Conservation (phyloP, 129 eudicot genomes). For the Rutidosis leptorrhynchoides region DNA sequence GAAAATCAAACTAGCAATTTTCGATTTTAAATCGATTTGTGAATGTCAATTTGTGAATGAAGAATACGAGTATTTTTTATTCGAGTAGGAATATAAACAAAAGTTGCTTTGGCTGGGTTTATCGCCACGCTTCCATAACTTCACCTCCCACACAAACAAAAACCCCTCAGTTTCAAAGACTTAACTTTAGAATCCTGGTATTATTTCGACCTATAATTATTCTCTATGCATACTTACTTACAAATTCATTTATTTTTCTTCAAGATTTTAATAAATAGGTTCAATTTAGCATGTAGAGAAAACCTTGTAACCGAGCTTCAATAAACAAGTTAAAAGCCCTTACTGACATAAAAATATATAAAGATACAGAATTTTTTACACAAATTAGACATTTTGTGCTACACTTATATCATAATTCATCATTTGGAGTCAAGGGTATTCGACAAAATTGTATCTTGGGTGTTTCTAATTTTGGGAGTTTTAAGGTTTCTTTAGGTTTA, state of each 20-base stretch:
- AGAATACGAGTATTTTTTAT: too few relatives aligned
- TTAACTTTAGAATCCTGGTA: constrained; percentile 1
- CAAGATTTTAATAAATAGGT: not conserved
- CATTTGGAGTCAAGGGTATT: constrained; percentile 19
- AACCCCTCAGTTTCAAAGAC: constrained; percentile 5
- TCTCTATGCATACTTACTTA: constrained; percentile 13
- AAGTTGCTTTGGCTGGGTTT: constrained; percentile 56
- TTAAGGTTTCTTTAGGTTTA: constrained; percentile 16
- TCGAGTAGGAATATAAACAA: too few relatives aligned
- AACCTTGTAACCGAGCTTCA: constrained; percentile 40
- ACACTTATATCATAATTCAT: not conserved
- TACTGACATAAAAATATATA: constrained; percentile 18
- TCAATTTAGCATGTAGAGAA: constrained; percentile 67
- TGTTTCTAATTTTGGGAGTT: constrained; percentile 10
- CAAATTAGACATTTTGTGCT: constrained; percentile 5
- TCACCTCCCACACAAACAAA: constrained; percentile 13
- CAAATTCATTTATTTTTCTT: constrained; percentile 9
- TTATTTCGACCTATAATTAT: not conserved
- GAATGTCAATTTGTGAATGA: too few relatives aligned
- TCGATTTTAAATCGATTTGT: too few relatives aligned
- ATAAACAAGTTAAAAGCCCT: constrained; percentile 49
- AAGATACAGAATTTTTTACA: constrained; percentile 18
- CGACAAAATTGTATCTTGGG: constrained; percentile 18
- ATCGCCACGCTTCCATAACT: constrained; percentile 36
- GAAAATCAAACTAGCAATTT: too few relatives aligned